These are phyloP conservation scores for Nicotiana attenuata DNA, from an alignment of 257 asterid species.

Conservation along the genomic window DNA sequence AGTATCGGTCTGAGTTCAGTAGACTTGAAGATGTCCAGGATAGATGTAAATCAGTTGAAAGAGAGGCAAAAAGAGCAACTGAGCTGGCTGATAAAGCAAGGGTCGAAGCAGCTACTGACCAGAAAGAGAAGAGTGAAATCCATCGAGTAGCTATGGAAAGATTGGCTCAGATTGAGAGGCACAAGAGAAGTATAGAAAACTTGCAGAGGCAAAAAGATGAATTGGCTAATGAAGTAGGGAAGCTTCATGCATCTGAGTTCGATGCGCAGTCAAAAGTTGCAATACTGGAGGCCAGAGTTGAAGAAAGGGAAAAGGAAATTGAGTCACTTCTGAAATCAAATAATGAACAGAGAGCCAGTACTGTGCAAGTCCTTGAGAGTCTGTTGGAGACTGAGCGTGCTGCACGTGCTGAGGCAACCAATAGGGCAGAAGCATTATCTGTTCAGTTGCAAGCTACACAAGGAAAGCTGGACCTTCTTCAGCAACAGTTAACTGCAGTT, in stretches of 20 bases:
- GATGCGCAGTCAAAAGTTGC: conserved; percentile 66
- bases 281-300: conserved; percentile 58
- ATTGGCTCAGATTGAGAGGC: conserved; percentile 71
- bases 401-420: conserved; percentile 82
- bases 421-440: conserved; percentile 80
- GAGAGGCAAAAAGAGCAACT: conserved; percentile 74
- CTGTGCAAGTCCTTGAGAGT: conserved; percentile 71
- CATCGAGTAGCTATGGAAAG: conserved; percentile 83
- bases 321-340: conserved; percentile 60
- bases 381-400: conserved; percentile 72
- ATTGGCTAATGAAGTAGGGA: conserved; percentile 49
- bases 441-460: conserved; percentile 82
- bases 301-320: conserved; percentile 74
- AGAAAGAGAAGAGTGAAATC: conserved; percentile 63
- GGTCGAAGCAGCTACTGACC: conserved; percentile 82
- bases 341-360: conserved; percentile 64
- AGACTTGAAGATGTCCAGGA: conserved; percentile 76
- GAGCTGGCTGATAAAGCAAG: conserved; percentile 91
- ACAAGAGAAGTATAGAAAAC: conserved; percentile 62
- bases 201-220: conserved; percentile 63
- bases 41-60: conserved; percentile 81
- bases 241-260: conserved; percentile 54
- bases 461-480: conserved; percentile 62
- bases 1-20: conserved; percentile 54
- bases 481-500: conserved; percentile 68